phyloP scores from a whole-genome alignment of 2,329 filamentous ascomycete species.

The Pestalotiopsis fici region DNA sequence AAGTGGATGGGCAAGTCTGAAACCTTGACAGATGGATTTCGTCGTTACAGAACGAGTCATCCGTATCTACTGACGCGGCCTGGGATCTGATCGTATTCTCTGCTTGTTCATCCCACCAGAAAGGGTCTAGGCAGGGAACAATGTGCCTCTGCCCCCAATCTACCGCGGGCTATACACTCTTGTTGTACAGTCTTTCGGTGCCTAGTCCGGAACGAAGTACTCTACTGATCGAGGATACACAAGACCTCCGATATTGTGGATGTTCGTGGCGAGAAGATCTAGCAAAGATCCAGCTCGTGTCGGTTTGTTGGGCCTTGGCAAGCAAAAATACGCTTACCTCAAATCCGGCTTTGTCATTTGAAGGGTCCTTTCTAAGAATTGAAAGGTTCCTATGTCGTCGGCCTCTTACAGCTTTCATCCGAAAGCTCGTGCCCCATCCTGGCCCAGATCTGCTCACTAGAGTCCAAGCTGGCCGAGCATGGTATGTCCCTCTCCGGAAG shows the following conservation, averaged over 20 bases:
- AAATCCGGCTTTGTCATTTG: neutral
- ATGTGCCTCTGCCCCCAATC: neutral
- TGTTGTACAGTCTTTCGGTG: too few relatives aligned
- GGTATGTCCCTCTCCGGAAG: conserved; percentile 4
- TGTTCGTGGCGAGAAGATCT: neutral
- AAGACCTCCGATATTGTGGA: neutral
- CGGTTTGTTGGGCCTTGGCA: neutral
- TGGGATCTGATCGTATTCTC: neutral
- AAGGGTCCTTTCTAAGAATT: neutral
- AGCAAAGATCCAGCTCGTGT: neutral
- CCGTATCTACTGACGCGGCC: conserved; percentile 1
- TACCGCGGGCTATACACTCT: neutral
- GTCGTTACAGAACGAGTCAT: conserved; percentile 7
- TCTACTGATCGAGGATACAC: neutral
- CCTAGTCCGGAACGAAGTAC: neutral
- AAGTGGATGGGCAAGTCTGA: conserved; percentile 6
- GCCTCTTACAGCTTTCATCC: conserved; percentile 4
- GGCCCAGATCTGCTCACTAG: conserved; percentile 1
- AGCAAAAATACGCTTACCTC: neutral
- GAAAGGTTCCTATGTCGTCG: neutral
- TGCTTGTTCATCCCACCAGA: neutral
- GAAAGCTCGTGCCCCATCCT: conserved; percentile 1
- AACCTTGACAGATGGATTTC: conserved; percentile 9
- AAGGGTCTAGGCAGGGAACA: neutral
- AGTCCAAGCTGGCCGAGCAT: neutral